A percentile compares a stretch with the other conserved stretches of the same genome.
Conservation (phyloP, 1,284 basidiomycete genomes). For the Grifola frondosa region DNA sequence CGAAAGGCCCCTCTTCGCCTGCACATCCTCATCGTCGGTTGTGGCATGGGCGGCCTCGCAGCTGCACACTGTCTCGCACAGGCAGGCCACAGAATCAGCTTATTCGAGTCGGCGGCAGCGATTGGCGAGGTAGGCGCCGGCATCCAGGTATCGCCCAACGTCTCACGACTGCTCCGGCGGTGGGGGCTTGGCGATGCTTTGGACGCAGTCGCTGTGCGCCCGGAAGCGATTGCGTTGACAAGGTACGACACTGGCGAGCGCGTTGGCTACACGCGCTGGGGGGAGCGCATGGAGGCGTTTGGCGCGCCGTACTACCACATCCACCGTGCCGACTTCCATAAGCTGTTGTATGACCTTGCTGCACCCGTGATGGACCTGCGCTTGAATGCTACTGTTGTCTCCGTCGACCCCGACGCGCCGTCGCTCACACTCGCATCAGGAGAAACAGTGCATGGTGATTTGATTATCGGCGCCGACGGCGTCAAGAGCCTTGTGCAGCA, state of each 20-base stretch:
- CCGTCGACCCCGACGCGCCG: conserved; percentile 38
- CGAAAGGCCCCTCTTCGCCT: conserved; percentile 36
- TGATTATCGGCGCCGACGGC: conserved; percentile 47
- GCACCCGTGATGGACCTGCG: conserved; percentile 44
- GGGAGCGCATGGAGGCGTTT: conserved; percentile 37
- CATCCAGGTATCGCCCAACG: conserved; percentile 51
- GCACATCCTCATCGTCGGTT: conserved; percentile 46
- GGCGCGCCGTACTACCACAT: conserved; percentile 49
- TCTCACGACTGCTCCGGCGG: conserved; percentile 38
- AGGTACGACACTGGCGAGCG: conserved; percentile 42
- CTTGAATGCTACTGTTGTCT: conserved; percentile 44
- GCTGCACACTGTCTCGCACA: conserved; percentile 44
- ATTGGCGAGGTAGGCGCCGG: conserved; percentile 51
- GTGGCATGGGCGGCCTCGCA: conserved; percentile 48
- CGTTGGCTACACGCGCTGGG: conserved; percentile 44
- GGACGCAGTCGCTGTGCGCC: conserved; percentile 37
- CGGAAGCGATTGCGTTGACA: conserved; percentile 42
- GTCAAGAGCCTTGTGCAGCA: conserved; percentile 53
- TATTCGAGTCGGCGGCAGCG: conserved; percentile 42
- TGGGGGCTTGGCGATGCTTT: conserved; percentile 43
- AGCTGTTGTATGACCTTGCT: conserved; percentile 49
- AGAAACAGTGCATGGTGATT: conserved; percentile 38
- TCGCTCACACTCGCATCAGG: conserved; percentile 39
- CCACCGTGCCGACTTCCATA: conserved; percentile 59
- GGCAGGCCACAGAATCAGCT: conserved; percentile 45